Base-by-base conservation (phyloP, 2,329 filamentous ascomycete genomes). In the Tolypocladium endophyticum region DNA sequence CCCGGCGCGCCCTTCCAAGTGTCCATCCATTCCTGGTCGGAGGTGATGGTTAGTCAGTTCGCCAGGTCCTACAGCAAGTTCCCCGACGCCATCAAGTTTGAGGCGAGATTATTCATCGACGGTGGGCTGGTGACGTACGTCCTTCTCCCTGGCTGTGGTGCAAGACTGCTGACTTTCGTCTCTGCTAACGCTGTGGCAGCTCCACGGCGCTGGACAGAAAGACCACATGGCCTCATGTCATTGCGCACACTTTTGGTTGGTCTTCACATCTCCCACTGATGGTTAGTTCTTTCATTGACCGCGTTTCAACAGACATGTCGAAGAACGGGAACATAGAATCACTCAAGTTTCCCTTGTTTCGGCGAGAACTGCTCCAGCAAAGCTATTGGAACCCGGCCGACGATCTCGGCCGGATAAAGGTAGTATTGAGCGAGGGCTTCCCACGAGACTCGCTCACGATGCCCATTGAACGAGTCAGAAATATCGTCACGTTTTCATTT, bases 401-500 rank as follows among this genome's bases (percentile, higher is more conserved):
- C 61, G 78, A 87, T 36, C 72, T 87, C 25, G 90, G 90, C 8
- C 84, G 90, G 9, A 87, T 96, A 74, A 91, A 88, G 69, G 72
- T 95, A 33, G 72, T 92, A 58, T 81, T 96, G 60, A 86, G 88
- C 55, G 90, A 93, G 69, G 87, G 89, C 0, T 85, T 91, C 60
- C 77, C 80, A 12, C 77, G 84, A 43, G 78, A 81, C 61, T 82
- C 76, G 2, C 59, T 74, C 1, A 74, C 76, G 2, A 72, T 76
- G 50, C 81, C 84, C 0, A 84, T 89, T 64, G 85, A 90, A 66
- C 78, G 85, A 47, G 76, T 89, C 62, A 88, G 87, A 68, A 90
- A 92, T 66, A 73, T 91, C 53, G 82, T 92, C 30, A 82, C 83
- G 18, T 94, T 96, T 72, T 87, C 90, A 1, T 96, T 95, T 67